phyloP scores from a whole-genome alignment of 1,284 basidiomycete genomes.

The Acaromyces ingoldii region DNA sequence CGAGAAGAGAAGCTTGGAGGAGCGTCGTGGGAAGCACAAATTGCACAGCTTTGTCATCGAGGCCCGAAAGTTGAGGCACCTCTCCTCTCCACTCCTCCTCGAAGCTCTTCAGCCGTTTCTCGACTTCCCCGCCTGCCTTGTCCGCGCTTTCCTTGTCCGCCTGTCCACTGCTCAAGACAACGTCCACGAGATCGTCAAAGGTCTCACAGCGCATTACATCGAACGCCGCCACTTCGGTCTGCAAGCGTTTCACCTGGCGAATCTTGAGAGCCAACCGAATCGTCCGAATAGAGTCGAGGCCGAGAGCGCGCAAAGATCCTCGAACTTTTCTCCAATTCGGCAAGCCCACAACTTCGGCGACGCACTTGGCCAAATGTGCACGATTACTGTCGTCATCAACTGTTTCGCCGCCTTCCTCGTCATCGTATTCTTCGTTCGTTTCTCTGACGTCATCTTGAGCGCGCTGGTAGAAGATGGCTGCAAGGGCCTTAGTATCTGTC shows the following conservation, averaged over 20 bases:
- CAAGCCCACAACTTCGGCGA: background rate
- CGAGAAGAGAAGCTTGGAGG: background rate
- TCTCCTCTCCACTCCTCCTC: no score
- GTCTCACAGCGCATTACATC: background rate
- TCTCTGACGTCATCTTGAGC: no score
- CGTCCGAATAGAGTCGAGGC: slow-evolving; percentile 1
- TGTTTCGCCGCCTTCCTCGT: no score
- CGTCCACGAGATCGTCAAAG: background rate
- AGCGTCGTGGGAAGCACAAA: background rate
- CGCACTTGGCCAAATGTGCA: background rate
- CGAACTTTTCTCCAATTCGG: no score
- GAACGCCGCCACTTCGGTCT: background rate
- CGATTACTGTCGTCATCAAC: no score
- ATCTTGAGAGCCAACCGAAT: background rate
- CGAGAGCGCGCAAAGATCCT: background rate
- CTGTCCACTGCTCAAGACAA: no score
- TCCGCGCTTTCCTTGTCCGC: no score
- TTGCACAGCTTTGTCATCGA: no score
- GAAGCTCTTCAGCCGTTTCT: no score
- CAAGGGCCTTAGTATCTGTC: background rate
- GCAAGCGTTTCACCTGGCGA: background rate
- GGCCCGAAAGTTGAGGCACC: no score
- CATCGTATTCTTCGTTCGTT: no score
- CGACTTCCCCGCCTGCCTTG: no score
- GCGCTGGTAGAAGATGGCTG: background rate